Evolutionary conservation across 768 basidiomycete genomes (phyloP), one percentile per base, ranked within the genome.

Genomic region (Artomyces pyxidatus): DNA sequence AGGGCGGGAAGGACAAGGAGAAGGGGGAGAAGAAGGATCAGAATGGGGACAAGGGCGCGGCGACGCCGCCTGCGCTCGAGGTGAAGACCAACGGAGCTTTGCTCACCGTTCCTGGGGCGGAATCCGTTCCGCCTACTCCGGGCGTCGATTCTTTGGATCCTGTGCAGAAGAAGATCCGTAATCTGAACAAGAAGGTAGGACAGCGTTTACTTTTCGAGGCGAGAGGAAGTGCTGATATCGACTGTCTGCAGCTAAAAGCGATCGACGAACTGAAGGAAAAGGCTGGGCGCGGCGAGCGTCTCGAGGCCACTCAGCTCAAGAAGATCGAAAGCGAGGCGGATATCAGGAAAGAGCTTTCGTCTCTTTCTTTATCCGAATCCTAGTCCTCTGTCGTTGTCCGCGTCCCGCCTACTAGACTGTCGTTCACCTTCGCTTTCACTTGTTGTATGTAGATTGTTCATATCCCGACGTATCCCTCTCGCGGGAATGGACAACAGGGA

Each of bases 241-340:
- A 40, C 14, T 22, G 48, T 30, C n/a, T 48, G 30, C 57, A 96
- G 93, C 75, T 99, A 56, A 97, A 96, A 65, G 95, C 95, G n/a
- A 98, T 99, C 57, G 92, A 97, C 19, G 94, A 98, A 61, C 80
- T 99, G 43, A 98, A 97, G 71, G 89, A 88, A 56, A 92, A 93
- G 71, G 77, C 80, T 23, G 85, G 79, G 61, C 79, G 87, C 29
- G 95, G 96, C 1, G 94, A 98, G 65, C 79, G 85, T 48, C 75
- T 99, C 26, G 95, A 99, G 66, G 84, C 83, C 49, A 99, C 95
- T 16, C 95, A 99, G 67, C 71, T 95, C 58, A 88, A 87, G 79
- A 99, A 99, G 79, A 95, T 98, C 59, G 93, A 96, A 37, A 83
- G 84, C 8, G 94, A 97, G 66, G 76, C 63, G 8, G 87, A 87